These are phyloP conservation scores for Sarcodon sp. DNA, from an alignment of 768 basidiomycete genomes.

Conservation along the genomic window DNA sequence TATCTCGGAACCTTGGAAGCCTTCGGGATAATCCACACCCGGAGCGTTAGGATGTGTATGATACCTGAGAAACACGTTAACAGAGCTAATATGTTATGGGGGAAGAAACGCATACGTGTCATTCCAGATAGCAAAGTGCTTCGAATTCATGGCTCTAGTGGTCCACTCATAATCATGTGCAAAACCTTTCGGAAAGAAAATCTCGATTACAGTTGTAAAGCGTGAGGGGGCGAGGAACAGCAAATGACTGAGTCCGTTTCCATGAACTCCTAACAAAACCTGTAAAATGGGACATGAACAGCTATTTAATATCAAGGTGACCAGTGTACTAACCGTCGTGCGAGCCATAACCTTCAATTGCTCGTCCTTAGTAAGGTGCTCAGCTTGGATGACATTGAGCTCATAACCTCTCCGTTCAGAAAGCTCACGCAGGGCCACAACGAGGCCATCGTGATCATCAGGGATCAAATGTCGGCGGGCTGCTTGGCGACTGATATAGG, in stretches of 20 bases:
- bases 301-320: not conserved
- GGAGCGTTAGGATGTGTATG: slow-evolving; percentile 33
- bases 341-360: slow-evolving; percentile 53
- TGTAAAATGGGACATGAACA: slow-evolving; percentile 13
- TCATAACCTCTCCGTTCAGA: slow-evolving; percentile 38
- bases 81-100: not conserved
- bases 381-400: slow-evolving; percentile 46
- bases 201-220: slow-evolving; percentile 73
- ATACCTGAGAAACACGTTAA: slow-evolving; percentile 10
- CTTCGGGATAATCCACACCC: slow-evolving; percentile 63
- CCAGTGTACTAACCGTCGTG: slow-evolving; percentile 45
- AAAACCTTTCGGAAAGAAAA: slow-evolving; percentile 73
- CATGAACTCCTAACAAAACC: slow-evolving; percentile 65
- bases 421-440: slow-evolving; percentile 37
- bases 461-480: slow-evolving; percentile 37
- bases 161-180: slow-evolving; percentile 88
- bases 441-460: slow-evolving; percentile 42
- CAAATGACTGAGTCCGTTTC: slow-evolving; percentile 78
- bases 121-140: slow-evolving; percentile 72
- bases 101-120: slow-evolving; percentile 38
- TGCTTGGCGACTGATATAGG: slow-evolving; percentile 63
- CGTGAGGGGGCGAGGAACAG: slow-evolving; percentile 71
- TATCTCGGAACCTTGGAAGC: slow-evolving; percentile 72
- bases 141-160: slow-evolving; percentile 55
- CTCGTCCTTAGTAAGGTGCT: slow-evolving; percentile 60